phyloP scores from a whole-genome alignment of 495 filamentous ascomycete species.

The Penicillium pancosmium region DNA sequence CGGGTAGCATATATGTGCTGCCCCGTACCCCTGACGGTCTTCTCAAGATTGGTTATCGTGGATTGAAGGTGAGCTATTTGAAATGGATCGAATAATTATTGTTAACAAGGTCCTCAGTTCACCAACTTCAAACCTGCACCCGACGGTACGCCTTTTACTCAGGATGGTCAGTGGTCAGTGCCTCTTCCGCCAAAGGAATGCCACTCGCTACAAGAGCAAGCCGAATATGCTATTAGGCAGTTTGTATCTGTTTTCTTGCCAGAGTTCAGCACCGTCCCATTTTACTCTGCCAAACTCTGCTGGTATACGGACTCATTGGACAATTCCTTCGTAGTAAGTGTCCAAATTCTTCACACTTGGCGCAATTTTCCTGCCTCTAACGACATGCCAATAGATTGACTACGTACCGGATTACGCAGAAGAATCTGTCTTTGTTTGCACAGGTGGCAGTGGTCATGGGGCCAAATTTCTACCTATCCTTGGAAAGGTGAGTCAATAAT shows the following conservation, averaged over 20 bases:
- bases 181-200: slow-evolving; percentile 16
- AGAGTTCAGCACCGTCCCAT: slow-evolving; percentile 16
- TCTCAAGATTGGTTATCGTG: slow-evolving; percentile 21
- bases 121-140: slow-evolving; percentile 25
- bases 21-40: slow-evolving; percentile 23
- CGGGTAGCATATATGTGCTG: slow-evolving; percentile 23
- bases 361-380: not conserved
- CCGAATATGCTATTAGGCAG: slow-evolving; percentile 13
- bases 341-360: not conserved
- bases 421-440: slow-evolving; percentile 24
- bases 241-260: slow-evolving; percentile 23
- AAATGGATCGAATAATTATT: not conserved
- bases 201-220: slow-evolving; percentile 9
- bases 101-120: slow-evolving; percentile 9
- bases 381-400: slow-evolving; percentile 11
- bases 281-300: slow-evolving; percentile 25
- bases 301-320: slow-evolving; percentile 30
- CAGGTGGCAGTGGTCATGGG: slow-evolving; percentile 27
- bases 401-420: slow-evolving; percentile 20
- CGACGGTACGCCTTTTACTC: slow-evolving; percentile 15
- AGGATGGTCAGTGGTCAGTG: slow-evolving; percentile 21
- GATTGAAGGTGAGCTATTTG: slow-evolving; percentile 12
- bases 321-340: slow-evolving; percentile 23
- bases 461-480: slow-evolving; percentile 26
- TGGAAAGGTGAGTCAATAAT: slow-evolving; percentile 15